Evolutionary conservation across 1,284 basidiomycete species (phyloP).

Genomic region (Fistulinella cinereoalba): DNA sequence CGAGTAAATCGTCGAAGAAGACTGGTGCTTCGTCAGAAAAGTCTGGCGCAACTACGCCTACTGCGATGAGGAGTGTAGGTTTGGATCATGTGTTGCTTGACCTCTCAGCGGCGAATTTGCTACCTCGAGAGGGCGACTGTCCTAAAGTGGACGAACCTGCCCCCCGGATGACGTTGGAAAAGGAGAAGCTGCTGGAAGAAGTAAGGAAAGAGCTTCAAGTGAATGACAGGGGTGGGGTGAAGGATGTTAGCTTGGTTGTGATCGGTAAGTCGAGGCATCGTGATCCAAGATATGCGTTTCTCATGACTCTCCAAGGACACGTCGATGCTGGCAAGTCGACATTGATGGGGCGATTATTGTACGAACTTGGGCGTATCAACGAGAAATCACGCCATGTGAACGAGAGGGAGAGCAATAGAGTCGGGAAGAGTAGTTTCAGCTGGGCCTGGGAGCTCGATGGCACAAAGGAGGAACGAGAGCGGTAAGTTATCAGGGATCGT

Average conservation of each 20-base stretch:
- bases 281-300: conserved; percentile 4
- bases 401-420: conserved; percentile 87
- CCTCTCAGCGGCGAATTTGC: conserved; percentile 71
- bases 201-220: conserved; percentile 57
- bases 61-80: conserved; percentile 21
- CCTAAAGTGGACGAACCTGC: conserved; percentile 49
- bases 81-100: conserved; percentile 63
- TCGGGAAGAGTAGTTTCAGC: conserved; percentile 92
- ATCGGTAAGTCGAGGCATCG: conserved; percentile 66
- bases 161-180: conserved; percentile 69
- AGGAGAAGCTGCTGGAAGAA: conserved; percentile 85
- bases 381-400: conserved; percentile 85
- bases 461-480: conserved; percentile 87
- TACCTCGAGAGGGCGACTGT: conserved; percentile 43
- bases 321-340: conserved; percentile 99
- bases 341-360: conserved; percentile 90
- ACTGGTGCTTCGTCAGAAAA: conserved; percentile 36
- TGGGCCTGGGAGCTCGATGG: conserved; percentile 99
- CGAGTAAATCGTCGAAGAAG: conserved; percentile 31
- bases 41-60: conserved; percentile 25
- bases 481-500: conserved; percentile 49
- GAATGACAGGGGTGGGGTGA: conserved; percentile 57
- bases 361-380: conserved; percentile 86
- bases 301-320: conserved; percentile 57
- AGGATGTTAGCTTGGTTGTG: conserved; percentile 84